Conservation (phyloP, 1,284 basidiomycete species). For the Sanghuangporus sanghuang region DNA sequence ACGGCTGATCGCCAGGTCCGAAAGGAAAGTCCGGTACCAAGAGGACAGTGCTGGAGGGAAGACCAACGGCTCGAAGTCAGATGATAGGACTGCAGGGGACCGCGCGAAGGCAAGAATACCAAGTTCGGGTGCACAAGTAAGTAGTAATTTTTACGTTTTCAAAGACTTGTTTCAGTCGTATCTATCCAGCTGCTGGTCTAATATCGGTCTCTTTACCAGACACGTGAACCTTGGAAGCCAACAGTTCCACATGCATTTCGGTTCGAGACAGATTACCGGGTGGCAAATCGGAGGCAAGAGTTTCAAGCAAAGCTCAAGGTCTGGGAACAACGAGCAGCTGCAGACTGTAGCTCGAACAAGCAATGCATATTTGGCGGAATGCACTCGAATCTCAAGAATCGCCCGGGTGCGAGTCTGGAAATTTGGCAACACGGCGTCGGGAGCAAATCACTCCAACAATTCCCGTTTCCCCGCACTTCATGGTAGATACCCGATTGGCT, state of each 20-base stretch:
- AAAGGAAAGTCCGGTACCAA: conserved; percentile 1
- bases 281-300: conserved; percentile 18
- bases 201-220: not conserved
- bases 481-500: conserved; percentile 48
- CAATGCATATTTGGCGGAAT: not conserved
- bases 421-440: conserved; percentile 29
- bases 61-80: conserved; percentile 8
- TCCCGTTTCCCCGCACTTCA: conserved; percentile 42
- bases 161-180: not conserved
- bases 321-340: conserved; percentile 23
- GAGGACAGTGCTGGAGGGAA: not conserved
- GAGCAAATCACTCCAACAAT: conserved; percentile 42
- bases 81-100: conserved; percentile 3
- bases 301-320: conserved; percentile 23
- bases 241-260: conserved; percentile 47
- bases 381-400: conserved; percentile 47
- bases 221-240: conserved; percentile 24
- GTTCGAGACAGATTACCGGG: conserved; percentile 33
- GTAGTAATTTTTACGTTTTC: conserved; percentile 9
- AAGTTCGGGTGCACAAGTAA: conserved; percentile 5
- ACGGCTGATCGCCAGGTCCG: conserved; percentile 11
- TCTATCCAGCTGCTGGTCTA: not conserved
- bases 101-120: not conserved
- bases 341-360: conserved; percentile 18
- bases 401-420: conserved; percentile 45